Conservation (phyloP, 2,329 filamentous ascomycete species). For the Niveomyces coronatus region DNA sequence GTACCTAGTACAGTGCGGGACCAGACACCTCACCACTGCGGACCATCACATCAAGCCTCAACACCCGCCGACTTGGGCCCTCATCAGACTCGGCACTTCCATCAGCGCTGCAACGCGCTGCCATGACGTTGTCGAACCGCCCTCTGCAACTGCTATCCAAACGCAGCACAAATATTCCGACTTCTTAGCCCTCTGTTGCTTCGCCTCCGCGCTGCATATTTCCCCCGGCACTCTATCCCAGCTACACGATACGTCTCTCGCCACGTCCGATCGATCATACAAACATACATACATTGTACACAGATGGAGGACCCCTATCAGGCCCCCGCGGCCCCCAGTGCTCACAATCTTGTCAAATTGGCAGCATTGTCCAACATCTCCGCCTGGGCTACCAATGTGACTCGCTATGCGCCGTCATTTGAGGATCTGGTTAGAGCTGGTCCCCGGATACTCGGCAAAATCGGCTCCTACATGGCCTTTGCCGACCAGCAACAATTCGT, state of each 20-base stretch:
- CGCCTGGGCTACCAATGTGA: slow-evolving; percentile 47
- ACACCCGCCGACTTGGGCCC: not conserved
- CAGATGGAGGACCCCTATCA: slow-evolving; percentile 4
- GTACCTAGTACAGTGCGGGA: too few relatives aligned
- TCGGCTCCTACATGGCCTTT: slow-evolving; percentile 51
- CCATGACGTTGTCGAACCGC: not conserved
- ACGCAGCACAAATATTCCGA: too few relatives aligned
- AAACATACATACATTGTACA: too few relatives aligned
- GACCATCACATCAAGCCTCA: slow-evolving; percentile 3
- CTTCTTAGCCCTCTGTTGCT: too few relatives aligned
- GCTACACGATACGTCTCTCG: too few relatives aligned
- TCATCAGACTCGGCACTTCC: slow-evolving; percentile 1
- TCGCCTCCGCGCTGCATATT: too few relatives aligned
- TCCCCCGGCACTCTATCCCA: too few relatives aligned
- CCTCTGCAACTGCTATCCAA: not conserved
- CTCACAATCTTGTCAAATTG: slow-evolving; percentile 3
- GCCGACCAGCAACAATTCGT: slow-evolving; percentile 51
- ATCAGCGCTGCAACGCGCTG: slow-evolving; percentile 5
- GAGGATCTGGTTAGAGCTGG: slow-evolving; percentile 60
- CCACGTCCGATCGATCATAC: too few relatives aligned
- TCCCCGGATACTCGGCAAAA: slow-evolving; percentile 58
- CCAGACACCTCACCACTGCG: too few relatives aligned
- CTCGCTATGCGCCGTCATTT: slow-evolving; percentile 51
- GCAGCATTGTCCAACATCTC: slow-evolving; percentile 43
- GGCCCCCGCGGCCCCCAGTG: not conserved